Evolutionary conservation across 73 alveolate genomes (phyloP).

Genomic region (Paramecium sonneborni): DNA sequence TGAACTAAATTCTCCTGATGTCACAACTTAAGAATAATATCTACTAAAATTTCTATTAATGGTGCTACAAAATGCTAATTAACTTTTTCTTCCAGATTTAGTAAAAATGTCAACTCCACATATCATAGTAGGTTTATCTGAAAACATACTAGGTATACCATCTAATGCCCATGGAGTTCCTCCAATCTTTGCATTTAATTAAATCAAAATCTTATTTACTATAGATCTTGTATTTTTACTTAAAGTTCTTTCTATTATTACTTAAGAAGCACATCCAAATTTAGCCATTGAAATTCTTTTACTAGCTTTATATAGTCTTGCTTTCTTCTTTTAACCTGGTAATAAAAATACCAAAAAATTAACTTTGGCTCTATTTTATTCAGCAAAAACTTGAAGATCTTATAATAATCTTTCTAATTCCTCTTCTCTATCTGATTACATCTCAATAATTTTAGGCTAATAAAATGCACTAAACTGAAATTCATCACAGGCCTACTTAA

Average conservation of each 20-base stretch:
- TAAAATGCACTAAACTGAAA: neutral
- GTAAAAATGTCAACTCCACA: slow-evolving; percentile 82
- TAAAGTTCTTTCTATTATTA: neutral
- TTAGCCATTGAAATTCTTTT: neutral
- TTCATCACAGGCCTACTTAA: neutral
- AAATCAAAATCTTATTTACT: slow-evolving; percentile 86
- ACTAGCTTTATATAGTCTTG: neutral
- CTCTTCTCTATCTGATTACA: neutral
- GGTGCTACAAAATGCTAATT: slow-evolving; percentile 76
- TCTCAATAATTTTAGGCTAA: neutral
- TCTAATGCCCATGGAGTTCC: slow-evolving; percentile 97
- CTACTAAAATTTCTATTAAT: slow-evolving; percentile 69
- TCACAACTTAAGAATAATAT: slow-evolving; percentile 67
- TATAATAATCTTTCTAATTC: neutral
- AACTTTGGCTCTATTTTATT: neutral
- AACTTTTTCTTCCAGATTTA: slow-evolving; percentile 67
- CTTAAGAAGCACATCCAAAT: slow-evolving; percentile 11
- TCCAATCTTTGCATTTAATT: slow-evolving; percentile 93
- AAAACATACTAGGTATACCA: slow-evolving; percentile 76
- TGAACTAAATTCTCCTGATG: slow-evolving; percentile 74
- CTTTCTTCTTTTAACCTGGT: slow-evolving; percentile 31
- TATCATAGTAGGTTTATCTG: slow-evolving; percentile 85
- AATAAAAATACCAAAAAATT: neutral
- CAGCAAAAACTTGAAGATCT: neutral
- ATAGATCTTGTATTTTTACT: slow-evolving; percentile 78